Evolutionary conservation across 163 green algal genomes (phyloP).

Genomic region (Scenedesmus sp.): DNA sequence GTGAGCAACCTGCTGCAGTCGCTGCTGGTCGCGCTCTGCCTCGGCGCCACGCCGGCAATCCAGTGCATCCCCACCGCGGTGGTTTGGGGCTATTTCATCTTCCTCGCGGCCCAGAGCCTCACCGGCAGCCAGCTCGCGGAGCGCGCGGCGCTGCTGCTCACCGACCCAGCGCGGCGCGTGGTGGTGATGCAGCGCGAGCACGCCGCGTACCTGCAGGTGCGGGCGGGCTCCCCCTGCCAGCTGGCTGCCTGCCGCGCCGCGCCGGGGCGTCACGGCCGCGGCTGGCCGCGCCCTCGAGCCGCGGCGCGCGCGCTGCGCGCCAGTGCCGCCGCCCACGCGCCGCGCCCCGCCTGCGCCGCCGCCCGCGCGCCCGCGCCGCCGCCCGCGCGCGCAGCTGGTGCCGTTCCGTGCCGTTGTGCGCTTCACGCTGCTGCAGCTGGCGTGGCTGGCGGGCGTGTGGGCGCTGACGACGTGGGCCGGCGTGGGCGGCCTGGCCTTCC

Average conservation of each 20-base stretch:
- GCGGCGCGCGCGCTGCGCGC: not conserved
- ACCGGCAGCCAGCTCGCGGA: slow-evolving; percentile 82
- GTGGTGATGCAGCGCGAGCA: slow-evolving; percentile 62
- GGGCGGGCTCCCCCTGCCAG: no score
- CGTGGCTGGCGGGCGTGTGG: slow-evolving; percentile 48
- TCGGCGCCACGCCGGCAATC: slow-evolving; percentile 71
- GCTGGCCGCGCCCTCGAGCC: not conserved
- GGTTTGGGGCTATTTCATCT: slow-evolving; percentile 88
- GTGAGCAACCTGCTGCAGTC: slow-evolving; percentile 78
- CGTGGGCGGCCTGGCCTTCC: slow-evolving; percentile 76
- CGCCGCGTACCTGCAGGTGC: slow-evolving; percentile 51
- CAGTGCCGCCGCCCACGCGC: not conserved
- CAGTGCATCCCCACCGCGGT: slow-evolving; percentile 70
- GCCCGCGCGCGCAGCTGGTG: slow-evolving; percentile 17
- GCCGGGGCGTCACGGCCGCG: no score
- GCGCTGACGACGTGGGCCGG: slow-evolving; percentile 53
- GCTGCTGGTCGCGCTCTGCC: slow-evolving; percentile 70
- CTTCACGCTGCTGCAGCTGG: slow-evolving; percentile 50
- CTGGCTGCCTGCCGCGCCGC: no score
- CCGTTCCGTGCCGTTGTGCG: slow-evolving; percentile 20
- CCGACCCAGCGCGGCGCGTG: slow-evolving; percentile 62
- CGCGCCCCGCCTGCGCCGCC: no score
- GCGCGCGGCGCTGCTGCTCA: slow-evolving; percentile 75
- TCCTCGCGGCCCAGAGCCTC: slow-evolving; percentile 82
- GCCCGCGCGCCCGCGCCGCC: no score